phyloP scores from a whole-genome alignment of 352 stramenopile genomes.

The Phytophthora pseudosyringae region DNA sequence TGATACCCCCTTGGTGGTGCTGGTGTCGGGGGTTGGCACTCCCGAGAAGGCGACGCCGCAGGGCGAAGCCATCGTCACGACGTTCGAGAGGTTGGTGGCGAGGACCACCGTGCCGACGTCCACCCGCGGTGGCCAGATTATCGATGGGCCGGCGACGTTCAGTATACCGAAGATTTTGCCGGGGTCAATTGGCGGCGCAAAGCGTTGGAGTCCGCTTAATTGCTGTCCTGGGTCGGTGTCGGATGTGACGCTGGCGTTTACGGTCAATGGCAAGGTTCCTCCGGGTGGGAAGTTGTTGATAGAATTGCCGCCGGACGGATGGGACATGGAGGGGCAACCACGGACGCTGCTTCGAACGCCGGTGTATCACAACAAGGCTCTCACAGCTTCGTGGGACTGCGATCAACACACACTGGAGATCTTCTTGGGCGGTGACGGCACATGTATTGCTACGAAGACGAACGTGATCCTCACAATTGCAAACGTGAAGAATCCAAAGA shows the following conservation, averaged over 20 bases:
- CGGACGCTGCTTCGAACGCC: slow-evolving; percentile 47
- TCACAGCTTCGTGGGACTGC: slow-evolving; percentile 48
- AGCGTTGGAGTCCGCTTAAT: slow-evolving; percentile 67
- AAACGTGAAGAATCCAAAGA: slow-evolving; percentile 59
- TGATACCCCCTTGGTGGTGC: slow-evolving; percentile 46
- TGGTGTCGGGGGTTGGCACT: slow-evolving; percentile 63
- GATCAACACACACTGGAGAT: slow-evolving; percentile 69
- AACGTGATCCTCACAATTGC: slow-evolving; percentile 49
- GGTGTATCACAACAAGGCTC: slow-evolving; percentile 35
- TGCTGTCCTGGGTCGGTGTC: slow-evolving; percentile 55
- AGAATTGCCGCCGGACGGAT: slow-evolving; percentile 57
- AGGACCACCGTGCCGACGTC: slow-evolving; percentile 59
- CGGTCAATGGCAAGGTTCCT: slow-evolving; percentile 46
- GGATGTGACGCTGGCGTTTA: slow-evolving; percentile 64
- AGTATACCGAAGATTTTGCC: slow-evolving; percentile 59
- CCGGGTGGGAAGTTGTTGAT: slow-evolving; percentile 51
- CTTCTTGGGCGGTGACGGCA: slow-evolving; percentile 31
- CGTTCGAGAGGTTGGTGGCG: slow-evolving; percentile 66
- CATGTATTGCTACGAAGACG: slow-evolving; percentile 37
- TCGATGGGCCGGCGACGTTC: slow-evolving; percentile 61
- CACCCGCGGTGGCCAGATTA: slow-evolving; percentile 65
- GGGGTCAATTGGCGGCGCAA: slow-evolving; percentile 46
- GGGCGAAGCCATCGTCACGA: slow-evolving; percentile 56
- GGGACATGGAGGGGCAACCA: slow-evolving; percentile 64
- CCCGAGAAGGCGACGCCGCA: slow-evolving; percentile 58